Conservation (phyloP, 2,329 filamentous ascomycete species). For the Huntiella bhutanensis region DNA sequence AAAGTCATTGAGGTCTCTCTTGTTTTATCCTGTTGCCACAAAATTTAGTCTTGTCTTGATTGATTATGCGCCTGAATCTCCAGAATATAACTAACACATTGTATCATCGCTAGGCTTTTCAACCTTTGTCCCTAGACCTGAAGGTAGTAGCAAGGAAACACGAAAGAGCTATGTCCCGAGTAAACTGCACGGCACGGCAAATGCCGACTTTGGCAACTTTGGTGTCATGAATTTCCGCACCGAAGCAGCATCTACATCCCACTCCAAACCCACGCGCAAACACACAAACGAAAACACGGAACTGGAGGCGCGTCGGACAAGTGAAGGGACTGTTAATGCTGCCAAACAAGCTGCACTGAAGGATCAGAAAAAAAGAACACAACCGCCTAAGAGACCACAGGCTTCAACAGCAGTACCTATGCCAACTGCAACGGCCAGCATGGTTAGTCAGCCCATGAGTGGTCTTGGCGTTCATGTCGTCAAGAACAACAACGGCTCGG, state of each 20-base stretch:
- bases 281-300: slow-evolving; percentile 22
- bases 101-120: slow-evolving; percentile 5
- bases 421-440: background rate
- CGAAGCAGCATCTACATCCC: slow-evolving; percentile 15
- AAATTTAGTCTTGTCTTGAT: too few species aligned
- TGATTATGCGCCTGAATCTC: too few species aligned
- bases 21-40: too few species aligned
- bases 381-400: slow-evolving; percentile 2
- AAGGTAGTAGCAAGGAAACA: slow-evolving; percentile 7
- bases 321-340: slow-evolving; percentile 39
- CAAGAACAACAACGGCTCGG: slow-evolving; percentile 1
- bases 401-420: background rate
- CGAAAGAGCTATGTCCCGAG: slow-evolving; percentile 37
- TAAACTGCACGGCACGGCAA: slow-evolving; percentile 40
- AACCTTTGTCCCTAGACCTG: slow-evolving; percentile 4
- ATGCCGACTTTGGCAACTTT: slow-evolving; percentile 40
- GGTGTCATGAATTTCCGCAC: slow-evolving; percentile 38
- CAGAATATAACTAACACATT: background rate
- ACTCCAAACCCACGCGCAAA: slow-evolving; percentile 16
- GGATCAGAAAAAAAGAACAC: slow-evolving; percentile 23
- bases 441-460: background rate
- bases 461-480: background rate
- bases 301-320: slow-evolving; percentile 39
- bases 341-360: slow-evolving; percentile 36
- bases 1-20: too few species aligned